Evolutionary conservation across 345 rosid species (phyloP).

Genomic region (Aquilaria malaccensis): DNA sequence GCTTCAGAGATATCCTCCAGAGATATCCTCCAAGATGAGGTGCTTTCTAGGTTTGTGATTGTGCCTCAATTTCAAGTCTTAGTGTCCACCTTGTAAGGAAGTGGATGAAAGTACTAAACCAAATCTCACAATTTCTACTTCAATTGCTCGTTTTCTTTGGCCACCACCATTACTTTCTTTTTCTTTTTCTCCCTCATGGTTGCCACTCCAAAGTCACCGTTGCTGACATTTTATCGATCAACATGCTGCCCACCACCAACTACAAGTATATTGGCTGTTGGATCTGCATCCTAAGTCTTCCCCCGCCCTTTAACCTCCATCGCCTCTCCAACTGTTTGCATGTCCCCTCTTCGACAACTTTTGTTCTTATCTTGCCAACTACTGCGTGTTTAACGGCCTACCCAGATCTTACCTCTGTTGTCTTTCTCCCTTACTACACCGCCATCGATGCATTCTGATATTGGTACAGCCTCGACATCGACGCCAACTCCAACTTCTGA

Average conservation of each 20-base stretch:
- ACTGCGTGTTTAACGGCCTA: conserved; percentile 83
- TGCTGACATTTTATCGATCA: conserved; percentile 12
- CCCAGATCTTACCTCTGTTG: conserved; percentile 56
- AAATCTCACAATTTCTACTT: not conserved
- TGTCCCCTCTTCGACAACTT: conserved; percentile 30
- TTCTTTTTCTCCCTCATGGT: conserved; percentile 17
- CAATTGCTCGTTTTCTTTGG: conserved; percentile 22
- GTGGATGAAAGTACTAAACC: too few species aligned
- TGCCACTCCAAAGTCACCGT: conserved; percentile 21
- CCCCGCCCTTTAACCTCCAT: conserved; percentile 72
- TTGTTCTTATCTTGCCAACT: conserved; percentile 44
- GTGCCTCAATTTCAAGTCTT: too few species aligned
- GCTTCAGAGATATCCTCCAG: too few species aligned
- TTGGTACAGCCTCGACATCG: conserved; percentile 50
- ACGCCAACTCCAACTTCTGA: conserved; percentile 50
- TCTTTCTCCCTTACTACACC: conserved; percentile 54
- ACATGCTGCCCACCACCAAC: not conserved
- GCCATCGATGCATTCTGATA: conserved; percentile 69
- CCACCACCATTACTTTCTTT: conserved; percentile 12
- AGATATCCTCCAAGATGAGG: too few species aligned
- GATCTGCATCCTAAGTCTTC: conserved; percentile 83
- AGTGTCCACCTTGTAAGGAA: too few species aligned
- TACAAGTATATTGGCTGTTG: conserved; percentile 54
- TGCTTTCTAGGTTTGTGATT: too few species aligned
- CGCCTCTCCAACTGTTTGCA: conserved; percentile 69